Base-by-base conservation (phyloP, 805 yeast genomes). In the Yamadazyma phyllophila region DNA sequence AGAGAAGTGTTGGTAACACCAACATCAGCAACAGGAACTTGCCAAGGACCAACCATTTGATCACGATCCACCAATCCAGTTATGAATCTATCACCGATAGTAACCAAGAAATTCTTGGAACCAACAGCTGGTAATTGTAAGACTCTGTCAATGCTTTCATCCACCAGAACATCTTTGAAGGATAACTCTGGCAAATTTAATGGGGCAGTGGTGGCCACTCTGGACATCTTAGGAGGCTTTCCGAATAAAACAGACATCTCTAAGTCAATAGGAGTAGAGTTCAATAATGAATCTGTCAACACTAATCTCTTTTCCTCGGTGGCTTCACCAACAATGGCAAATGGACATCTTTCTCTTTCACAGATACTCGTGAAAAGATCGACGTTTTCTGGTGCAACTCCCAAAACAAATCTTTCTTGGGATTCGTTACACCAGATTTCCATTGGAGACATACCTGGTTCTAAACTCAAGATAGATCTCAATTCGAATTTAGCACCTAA, bases 391-490 rank as follows among this genome's bases (percentile, higher is more conserved):
- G 88, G 88, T 12, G 89, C 78, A 51, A 94, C 96, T 54, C 96
- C 98, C 57, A 94, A 69, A 17, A 94, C 99, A 59, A 91, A 94
- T 67, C 99, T 83, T 69, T 94, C 99, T 72, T 94, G 99, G 2
- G 98, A 94, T 71, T 94, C 99, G 59, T 96, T 92, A 80, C 99
- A 94, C 99, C 99, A 94, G 53, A 94, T 89, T 73, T 94, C 99
- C 96, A 94, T 88, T 45, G 99, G 98, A 4, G 98, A 92, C 97
- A 94, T 89, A 47, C 97, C 96, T 40, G 96, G 96, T 67, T 94
- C 99, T 53, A 90, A 78, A 31, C 90, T 84, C 46, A 96, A 80
- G 46, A 94, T 85, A 45, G 91, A 86, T 69, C 99, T 82, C 54
- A 94, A 77, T 67, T 94, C 97, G 53, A 94, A 94, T 53, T 65